Conservation (phyloP, 495 filamentous ascomycete genomes). For the Aspergillus diversus region DNA sequence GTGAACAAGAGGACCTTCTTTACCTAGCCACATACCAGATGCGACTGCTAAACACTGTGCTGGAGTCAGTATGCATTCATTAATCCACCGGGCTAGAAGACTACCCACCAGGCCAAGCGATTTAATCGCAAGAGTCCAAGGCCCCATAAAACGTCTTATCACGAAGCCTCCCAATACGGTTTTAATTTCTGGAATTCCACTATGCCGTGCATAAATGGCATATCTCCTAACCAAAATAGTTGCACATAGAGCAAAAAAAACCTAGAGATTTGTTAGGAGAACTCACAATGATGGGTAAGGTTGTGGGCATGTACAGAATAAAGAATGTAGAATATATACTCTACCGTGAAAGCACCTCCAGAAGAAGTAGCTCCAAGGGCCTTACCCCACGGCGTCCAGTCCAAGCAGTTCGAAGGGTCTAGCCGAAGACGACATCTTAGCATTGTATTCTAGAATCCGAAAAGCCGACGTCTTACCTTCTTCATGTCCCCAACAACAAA, state of each 20-base stretch:
- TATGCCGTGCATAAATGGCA: constrained; percentile 89
- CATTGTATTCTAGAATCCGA: background rate
- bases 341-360: constrained; percentile 75
- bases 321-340: constrained; percentile 82
- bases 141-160: constrained; percentile 86
- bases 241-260: constrained; percentile 79
- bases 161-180: constrained; percentile 95
- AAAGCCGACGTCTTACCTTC: constrained; percentile 42
- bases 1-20: constrained; percentile 95
- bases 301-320: constrained; percentile 65
- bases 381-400: constrained; percentile 84
- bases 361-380: constrained; percentile 67
- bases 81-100: background rate
- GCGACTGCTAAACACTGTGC: constrained; percentile 85
- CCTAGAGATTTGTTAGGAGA: constrained; percentile 47
- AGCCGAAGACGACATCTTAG: constrained; percentile 10
- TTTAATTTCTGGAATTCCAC: constrained; percentile 98
- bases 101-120: constrained; percentile 80
- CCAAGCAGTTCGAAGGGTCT: constrained; percentile 74
- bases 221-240: constrained; percentile 81
- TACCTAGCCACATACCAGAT: constrained; percentile 97
- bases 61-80: constrained; percentile 18
- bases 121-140: constrained; percentile 93
- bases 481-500: constrained; percentile 92
- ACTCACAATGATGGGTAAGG: background rate